phyloP scores from a whole-genome alignment of 202 grass and related monocot species.

The Eragrostis tef region DNA sequence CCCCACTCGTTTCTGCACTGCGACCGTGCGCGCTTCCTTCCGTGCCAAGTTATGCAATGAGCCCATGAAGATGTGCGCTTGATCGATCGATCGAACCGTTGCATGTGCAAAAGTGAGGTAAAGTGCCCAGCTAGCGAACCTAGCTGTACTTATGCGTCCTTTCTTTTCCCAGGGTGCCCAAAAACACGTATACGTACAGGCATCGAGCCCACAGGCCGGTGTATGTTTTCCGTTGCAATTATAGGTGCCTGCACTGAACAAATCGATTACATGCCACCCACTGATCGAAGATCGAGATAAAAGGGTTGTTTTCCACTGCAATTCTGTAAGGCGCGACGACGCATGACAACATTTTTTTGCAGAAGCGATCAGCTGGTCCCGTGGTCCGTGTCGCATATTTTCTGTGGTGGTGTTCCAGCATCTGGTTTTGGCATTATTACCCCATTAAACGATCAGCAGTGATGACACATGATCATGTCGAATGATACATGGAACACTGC shows the following conservation, averaged over 20 bases:
- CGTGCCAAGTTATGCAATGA: slow-evolving; percentile 28
- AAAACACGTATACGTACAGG: background rate
- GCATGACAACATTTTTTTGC: no score
- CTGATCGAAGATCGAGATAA: no score
- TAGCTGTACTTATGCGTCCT: background rate
- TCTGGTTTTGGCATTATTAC: slow-evolving; percentile 30
- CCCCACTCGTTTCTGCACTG: slow-evolving; percentile 3
- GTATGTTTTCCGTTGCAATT: background rate
- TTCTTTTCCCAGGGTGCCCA: background rate
- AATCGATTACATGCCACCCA: background rate
- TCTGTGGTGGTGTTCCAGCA: background rate
- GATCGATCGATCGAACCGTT: background rate
- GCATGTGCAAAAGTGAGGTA: slow-evolving; percentile 51
- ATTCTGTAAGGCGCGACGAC: no score
- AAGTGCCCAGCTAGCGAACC: slow-evolving; percentile 33
- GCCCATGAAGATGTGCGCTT: background rate
- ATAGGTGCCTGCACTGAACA: background rate
- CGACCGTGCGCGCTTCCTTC: slow-evolving; percentile 31
- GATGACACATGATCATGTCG: slow-evolving; percentile 13
- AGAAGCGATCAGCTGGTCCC: no score
- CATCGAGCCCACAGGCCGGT: background rate
- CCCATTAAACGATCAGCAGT: slow-evolving; percentile 8
- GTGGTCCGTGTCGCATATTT: no score
- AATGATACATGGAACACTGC: background rate
- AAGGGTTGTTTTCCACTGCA: no score